These are phyloP conservation scores for Inga leiocalycina DNA, from an alignment of 306 rosid genomes.

Conservation along the genomic window DNA sequence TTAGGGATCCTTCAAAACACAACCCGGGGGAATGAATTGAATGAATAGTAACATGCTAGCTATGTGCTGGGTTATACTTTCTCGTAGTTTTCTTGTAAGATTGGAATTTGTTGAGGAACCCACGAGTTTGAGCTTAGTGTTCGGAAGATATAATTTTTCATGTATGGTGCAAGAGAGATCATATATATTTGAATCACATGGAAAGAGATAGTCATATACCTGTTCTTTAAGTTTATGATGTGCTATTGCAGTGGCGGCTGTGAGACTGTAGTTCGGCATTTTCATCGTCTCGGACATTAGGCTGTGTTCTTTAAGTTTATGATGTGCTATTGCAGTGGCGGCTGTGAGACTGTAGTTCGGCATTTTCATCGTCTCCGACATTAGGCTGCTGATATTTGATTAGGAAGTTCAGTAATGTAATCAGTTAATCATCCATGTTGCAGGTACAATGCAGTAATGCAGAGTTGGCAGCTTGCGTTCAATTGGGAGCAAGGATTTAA, in stretches of 20 bases:
- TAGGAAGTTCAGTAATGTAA: not conserved
- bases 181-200: not conserved
- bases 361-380: not conserved
- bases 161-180: not conserved
- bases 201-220: not conserved
- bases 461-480: slow-evolving; percentile 87
- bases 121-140: slow-evolving; percentile 28
- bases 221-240: not conserved
- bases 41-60: not conserved
- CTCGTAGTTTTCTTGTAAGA: slow-evolving; percentile 8
- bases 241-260: not conserved
- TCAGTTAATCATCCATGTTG: slow-evolving; percentile 17
- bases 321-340: not conserved
- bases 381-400: not conserved
- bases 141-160: slow-evolving; percentile 16
- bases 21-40: not conserved
- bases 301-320: not conserved
- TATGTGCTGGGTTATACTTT: slow-evolving; percentile 10
- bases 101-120: slow-evolving; percentile 18
- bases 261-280: slow-evolving; percentile 16
- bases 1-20: not conserved
- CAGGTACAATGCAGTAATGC: slow-evolving; percentile 83
- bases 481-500: slow-evolving; percentile 89
- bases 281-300: not conserved
- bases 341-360: slow-evolving; percentile 24